These are phyloP conservation scores for Debaryomyces coudertii DNA, from an alignment of 1,139 yeast species.

Conservation along the genomic window DNA sequence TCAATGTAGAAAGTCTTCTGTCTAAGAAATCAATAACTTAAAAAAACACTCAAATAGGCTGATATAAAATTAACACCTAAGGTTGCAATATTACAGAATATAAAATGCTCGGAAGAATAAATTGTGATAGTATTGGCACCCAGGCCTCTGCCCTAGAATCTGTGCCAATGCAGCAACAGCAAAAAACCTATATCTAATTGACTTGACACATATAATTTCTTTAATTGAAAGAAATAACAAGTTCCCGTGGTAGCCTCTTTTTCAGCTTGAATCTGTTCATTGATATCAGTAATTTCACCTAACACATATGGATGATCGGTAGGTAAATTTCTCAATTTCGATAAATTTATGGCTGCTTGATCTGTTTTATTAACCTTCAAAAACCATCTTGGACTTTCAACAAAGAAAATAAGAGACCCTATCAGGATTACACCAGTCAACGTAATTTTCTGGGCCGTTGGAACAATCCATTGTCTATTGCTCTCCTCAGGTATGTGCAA, in stretches of 20 bases:
- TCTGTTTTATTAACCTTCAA: slow-evolving; percentile 41
- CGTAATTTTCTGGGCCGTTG: slow-evolving; percentile 42
- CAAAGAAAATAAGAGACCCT: slow-evolving; percentile 38
- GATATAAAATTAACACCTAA: slow-evolving; percentile 50
- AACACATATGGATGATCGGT: slow-evolving; percentile 53
- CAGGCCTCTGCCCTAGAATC: slow-evolving; percentile 63
- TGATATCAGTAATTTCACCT: slow-evolving; percentile 56
- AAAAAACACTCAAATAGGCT: slow-evolving; percentile 50
- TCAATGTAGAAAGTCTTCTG: slow-evolving; percentile 48
- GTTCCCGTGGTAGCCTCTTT: slow-evolving; percentile 34
- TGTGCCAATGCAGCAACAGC: slow-evolving; percentile 47
- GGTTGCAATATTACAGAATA: slow-evolving; percentile 51
- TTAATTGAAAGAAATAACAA: slow-evolving; percentile 28
- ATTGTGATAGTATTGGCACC: slow-evolving; percentile 66
- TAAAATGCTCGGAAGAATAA: slow-evolving; percentile 59
- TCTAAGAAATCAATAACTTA: slow-evolving; percentile 52
- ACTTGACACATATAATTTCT: slow-evolving; percentile 39
- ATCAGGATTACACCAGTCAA: slow-evolving; percentile 46
- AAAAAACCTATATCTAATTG: slow-evolving; percentile 50
- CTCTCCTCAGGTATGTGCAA: slow-evolving; percentile 33
- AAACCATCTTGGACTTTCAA: slow-evolving; percentile 53
- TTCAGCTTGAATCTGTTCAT: slow-evolving; percentile 47
- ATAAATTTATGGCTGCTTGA: slow-evolving; percentile 37
- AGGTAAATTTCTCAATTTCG: slow-evolving; percentile 53
- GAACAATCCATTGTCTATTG: slow-evolving; percentile 42